Percentiles rank a stretch among this genome's conserved stretches.
phyloP scores from a whole-genome alignment of 176 grass and related monocot species.

The Paspalum vaginatum region DNA sequence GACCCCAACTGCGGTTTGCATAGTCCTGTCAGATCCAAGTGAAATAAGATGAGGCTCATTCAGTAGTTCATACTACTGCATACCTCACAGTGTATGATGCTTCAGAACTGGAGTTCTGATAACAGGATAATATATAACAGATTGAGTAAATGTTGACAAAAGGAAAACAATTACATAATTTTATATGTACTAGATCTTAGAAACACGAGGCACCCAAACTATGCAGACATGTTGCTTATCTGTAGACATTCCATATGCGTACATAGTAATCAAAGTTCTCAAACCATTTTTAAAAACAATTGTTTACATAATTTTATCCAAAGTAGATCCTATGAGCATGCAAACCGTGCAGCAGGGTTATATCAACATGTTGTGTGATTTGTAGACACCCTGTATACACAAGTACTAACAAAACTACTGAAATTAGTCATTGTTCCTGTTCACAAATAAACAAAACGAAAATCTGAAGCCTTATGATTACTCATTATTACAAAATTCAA shows the following conservation, averaged over 20 bases:
- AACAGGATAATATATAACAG: not conserved
- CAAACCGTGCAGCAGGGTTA: not conserved
- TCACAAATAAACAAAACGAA: conserved; percentile 15
- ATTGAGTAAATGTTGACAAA: conserved; percentile 12
- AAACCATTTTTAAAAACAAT: not conserved
- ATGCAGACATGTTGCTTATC: not conserved
- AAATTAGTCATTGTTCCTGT: not conserved
- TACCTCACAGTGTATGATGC: conserved; percentile 1
- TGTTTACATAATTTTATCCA: not conserved
- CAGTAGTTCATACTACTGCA: conserved; percentile 11
- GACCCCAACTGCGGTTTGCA: conserved; percentile 96
- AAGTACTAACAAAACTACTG: not conserved
- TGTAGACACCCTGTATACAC: not conserved
- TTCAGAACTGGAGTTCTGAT: not conserved
- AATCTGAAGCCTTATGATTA: not conserved
- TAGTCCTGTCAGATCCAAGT: conserved; percentile 63
- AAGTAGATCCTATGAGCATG: not conserved
- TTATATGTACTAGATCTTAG: not conserved
- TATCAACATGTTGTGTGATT: not conserved
- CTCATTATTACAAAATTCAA: not conserved
- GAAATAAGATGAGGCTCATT: conserved; percentile 29
- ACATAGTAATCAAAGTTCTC: not conserved
- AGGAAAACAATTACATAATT: not conserved
- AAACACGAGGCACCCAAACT: not conserved
- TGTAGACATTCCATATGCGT: not conserved